phyloP scores from a whole-genome alignment of 2,329 filamentous ascomycete genomes.

The Sordariomycetes sp. region DNA sequence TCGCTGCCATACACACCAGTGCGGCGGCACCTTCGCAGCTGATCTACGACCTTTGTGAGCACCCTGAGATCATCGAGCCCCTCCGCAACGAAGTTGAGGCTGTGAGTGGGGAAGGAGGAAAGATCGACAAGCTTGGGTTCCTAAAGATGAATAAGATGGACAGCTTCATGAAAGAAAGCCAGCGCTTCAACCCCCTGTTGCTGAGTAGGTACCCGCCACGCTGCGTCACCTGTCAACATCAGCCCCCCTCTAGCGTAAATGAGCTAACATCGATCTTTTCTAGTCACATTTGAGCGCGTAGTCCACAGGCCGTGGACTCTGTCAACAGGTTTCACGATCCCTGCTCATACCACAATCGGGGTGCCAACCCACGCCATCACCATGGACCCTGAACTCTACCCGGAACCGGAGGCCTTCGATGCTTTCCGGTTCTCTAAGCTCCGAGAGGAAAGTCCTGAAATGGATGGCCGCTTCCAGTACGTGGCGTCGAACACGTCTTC shows the following conservation, averaged over 20 bases:
- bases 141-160: conserved; percentile 27
- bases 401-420: conserved; percentile 11
- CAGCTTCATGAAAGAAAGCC: conserved; percentile 27
- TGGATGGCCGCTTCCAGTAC: no score
- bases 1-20: conserved; percentile 5
- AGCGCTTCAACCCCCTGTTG: conserved; percentile 3
- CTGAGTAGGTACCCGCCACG: conserved; percentile 3
- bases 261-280: background rate
- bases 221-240: background rate
- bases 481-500: no score
- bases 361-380: conserved; percentile 22
- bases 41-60: conserved; percentile 4
- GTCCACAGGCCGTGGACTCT: no score
- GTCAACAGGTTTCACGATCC: no score
- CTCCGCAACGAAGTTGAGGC: conserved; percentile 4
- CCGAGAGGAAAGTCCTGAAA: conserved; percentile 21
- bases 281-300: no score
- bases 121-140: no score
- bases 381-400: conserved; percentile 19
- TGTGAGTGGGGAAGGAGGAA: conserved; percentile 18
- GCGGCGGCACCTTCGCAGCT: conserved; percentile 2
- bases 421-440: conserved; percentile 24
- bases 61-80: conserved; percentile 1
- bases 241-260: no score
- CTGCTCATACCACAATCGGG: no score